A percentile compares a stretch with the other conserved stretches of the same genome.
Conservation (phyloP, 352 stramenopile species). For the Sclerospora graminicola region DNA sequence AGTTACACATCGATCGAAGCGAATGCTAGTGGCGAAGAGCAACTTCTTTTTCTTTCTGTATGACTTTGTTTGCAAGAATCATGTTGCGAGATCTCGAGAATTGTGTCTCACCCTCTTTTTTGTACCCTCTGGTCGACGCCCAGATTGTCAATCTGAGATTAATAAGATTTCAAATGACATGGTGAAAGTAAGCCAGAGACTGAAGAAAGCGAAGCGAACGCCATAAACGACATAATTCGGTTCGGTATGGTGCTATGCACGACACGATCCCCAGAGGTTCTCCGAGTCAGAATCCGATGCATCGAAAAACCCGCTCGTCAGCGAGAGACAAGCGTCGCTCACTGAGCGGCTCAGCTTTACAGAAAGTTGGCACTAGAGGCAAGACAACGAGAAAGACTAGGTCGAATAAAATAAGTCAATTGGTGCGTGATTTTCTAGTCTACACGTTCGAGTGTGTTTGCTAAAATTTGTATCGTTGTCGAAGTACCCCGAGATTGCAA, state of each 20-base stretch:
- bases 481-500: too few species aligned
- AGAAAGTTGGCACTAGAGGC: slow-evolving; percentile 2
- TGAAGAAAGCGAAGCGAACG: neutral
- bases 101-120: slow-evolving; percentile 7
- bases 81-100: slow-evolving; percentile 8
- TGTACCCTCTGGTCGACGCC: slow-evolving; percentile 7
- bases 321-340: slow-evolving; percentile 12
- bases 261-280: slow-evolving; percentile 3
- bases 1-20: neutral
- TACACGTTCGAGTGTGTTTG: too few species aligned
- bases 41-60: neutral
- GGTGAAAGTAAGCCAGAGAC: slow-evolving; percentile 6
- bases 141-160: slow-evolving; percentile 19
- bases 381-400: neutral
- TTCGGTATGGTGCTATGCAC: slow-evolving; percentile 3
- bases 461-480: too few species aligned
- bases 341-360: neutral
- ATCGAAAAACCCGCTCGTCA: slow-evolving; percentile 12
- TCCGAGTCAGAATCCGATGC: slow-evolving; percentile 2
- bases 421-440: too few species aligned
- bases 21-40: neutral
- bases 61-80: slow-evolving; percentile 3
- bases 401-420: slow-evolving; percentile 1
- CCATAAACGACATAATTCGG: slow-evolving; percentile 2
- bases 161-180: slow-evolving; percentile 1